Conservation (phyloP, 225 moss, liverwort and hornwort genomes). For the Straminergon stramineum region DNA sequence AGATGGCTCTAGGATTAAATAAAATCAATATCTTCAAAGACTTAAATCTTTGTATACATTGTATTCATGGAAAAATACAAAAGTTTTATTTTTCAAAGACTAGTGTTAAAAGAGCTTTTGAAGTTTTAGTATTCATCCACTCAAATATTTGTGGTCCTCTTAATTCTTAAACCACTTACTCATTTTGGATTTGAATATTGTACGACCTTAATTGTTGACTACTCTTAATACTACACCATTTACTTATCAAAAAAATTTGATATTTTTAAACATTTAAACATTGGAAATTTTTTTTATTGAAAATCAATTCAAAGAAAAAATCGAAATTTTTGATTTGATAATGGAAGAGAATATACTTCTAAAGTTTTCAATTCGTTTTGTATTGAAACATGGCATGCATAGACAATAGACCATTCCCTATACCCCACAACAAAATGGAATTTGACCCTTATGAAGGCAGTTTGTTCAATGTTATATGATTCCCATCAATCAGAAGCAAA, state of each 20-base stretch:
- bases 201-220: background rate
- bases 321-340: accelerated
- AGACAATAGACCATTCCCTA: background rate
- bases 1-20: background rate
- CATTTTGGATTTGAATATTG: background rate
- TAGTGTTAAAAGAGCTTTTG: background rate
- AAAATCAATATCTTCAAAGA: background rate
- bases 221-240: accelerated
- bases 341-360: no score
- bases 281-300: background rate
- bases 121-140: background rate
- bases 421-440: background rate
- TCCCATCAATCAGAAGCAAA: no score
- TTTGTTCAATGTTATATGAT: no score
- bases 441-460: no score
- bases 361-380: background rate
- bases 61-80: background rate
- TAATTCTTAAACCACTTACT: background rate
- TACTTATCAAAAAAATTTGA: background rate
- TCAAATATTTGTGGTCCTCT: background rate
- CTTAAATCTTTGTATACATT: background rate
- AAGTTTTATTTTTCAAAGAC: background rate
- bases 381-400: background rate
- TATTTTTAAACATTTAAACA: background rate
- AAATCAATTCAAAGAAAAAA: background rate